Base-by-base conservation (phyloP, 805 yeast species). In the Candida xyloterini region DNA sequence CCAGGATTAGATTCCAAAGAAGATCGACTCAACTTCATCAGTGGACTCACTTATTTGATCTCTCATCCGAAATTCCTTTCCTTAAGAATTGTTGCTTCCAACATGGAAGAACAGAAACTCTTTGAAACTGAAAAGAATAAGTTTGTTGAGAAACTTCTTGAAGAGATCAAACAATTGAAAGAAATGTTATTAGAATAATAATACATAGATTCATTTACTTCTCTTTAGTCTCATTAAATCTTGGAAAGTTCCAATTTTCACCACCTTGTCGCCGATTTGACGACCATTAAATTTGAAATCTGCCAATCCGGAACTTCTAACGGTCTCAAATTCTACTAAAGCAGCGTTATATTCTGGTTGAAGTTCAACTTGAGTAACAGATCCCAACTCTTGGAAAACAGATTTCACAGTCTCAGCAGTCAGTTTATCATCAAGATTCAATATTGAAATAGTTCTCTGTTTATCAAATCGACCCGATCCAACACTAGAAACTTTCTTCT, bases 51-150 rank as follows among this genome's bases (percentile, higher is more conserved):
- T 40, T 85, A 87, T 49, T 69, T 90, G 28, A 69, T 87, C 46
- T 81, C 90, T 20, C 97, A 90, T 62, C 96, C 95, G 10, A 88
- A 87, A 59, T 89, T 80, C 50, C 65, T 90, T 45, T 73, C 84
- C 5, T 75, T 90, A 5, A 67, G 93, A 49, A 71, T 85, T 3
- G 68, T 74, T 2, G 76, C 90, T 3, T 73, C 81, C 2, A 74
- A 81, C 10, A 34, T 67, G 2, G 91, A 84, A 33, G 93, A 85
- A 49, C 84, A 78, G 51, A 68, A 74, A 28, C 47, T 75, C 7
- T 60, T 78, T 27, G 81, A 78, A 40, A 45, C 57, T 7, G 79
- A 62, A 15, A 66, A 62, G 33, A 48, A 56, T 3, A 61, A 63
- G 15, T 68, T 79, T 39, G 74, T 76, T 6, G 71, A 68, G 22